Conservation (phyloP, 495 filamentous ascomycete species). For the Hapsidospora chrysogenum region DNA sequence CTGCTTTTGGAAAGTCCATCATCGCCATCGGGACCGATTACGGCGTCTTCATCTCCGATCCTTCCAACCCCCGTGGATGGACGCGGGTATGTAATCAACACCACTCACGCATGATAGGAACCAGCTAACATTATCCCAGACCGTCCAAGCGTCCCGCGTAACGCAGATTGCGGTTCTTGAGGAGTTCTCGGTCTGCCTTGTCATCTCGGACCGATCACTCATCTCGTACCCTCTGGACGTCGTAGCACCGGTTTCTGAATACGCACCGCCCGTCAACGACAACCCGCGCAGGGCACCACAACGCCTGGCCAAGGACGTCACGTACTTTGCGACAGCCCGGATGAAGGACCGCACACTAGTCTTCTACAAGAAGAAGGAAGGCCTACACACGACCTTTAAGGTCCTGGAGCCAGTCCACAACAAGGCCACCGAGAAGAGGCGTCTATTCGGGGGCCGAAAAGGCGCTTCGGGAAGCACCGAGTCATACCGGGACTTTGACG, state of each 20-base stretch:
- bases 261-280: constrained; percentile 41
- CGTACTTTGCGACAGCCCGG: constrained; percentile 84
- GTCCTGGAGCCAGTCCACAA: constrained; percentile 91
- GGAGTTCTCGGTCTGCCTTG: constrained; percentile 80
- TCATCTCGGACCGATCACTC: constrained; percentile 79
- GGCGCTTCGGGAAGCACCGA: constrained; percentile 57
- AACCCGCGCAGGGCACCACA: constrained; percentile 64
- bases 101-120: no score
- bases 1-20: constrained; percentile 66
- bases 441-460: constrained; percentile 41
- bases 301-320: constrained; percentile 82
- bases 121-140: constrained; percentile 20
- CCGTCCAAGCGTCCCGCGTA: constrained; percentile 57
- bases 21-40: constrained; percentile 90
- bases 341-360: constrained; percentile 94
- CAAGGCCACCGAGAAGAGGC: constrained; percentile 62
- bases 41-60: constrained; percentile 77
- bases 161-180: constrained; percentile 91
- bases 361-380: constrained; percentile 93
- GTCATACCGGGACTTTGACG: constrained; percentile 94
- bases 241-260: constrained; percentile 57
- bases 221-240: constrained; percentile 91
- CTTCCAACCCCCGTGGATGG: constrained; percentile 80
- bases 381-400: constrained; percentile 83
- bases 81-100: constrained; percentile 46